Evolutionary conservation across 257 asterid species (phyloP).

Genomic region (Osmanthus fragrans): DNA sequence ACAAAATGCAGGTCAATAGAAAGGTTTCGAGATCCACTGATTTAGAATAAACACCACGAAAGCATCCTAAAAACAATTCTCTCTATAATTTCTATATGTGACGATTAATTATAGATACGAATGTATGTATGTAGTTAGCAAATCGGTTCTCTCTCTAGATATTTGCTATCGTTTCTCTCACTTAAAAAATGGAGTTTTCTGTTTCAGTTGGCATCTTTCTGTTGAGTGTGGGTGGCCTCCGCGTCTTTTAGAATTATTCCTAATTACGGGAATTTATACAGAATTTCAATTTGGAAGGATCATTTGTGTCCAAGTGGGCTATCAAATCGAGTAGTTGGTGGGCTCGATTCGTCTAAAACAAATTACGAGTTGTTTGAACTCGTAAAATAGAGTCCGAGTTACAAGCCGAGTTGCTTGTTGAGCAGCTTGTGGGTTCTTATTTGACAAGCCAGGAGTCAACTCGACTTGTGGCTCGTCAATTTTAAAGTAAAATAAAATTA

Average conservation of each 20-base stretch:
- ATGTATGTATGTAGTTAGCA: background rate
- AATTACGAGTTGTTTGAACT: no score
- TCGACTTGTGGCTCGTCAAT: no score
- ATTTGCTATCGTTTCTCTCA: constrained; percentile 19
- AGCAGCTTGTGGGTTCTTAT: no score
- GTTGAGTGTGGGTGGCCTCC: constrained; percentile 48
- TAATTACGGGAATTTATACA: no score
- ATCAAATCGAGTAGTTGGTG: no score
- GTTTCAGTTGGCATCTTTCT: constrained; percentile 27
- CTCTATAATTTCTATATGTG: background rate
- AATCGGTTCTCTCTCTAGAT: constrained; percentile 10
- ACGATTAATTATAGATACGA: background rate
- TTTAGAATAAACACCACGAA: background rate
- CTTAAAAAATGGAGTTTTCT: constrained; percentile 18
- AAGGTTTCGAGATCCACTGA: background rate
- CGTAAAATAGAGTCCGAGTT: no score
- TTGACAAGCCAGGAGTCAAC: no score
- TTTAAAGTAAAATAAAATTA: no score
- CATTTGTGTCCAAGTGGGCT: no score
- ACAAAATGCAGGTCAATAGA: constrained; percentile 17
- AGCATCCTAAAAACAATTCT: background rate
- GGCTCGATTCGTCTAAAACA: no score
- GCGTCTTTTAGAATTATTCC: constrained; percentile 35
- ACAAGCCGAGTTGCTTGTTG: no score
- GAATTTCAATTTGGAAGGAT: no score